Conservation (phyloP, 148 eudicot species). For the Rhododendron williamsianum region DNA sequence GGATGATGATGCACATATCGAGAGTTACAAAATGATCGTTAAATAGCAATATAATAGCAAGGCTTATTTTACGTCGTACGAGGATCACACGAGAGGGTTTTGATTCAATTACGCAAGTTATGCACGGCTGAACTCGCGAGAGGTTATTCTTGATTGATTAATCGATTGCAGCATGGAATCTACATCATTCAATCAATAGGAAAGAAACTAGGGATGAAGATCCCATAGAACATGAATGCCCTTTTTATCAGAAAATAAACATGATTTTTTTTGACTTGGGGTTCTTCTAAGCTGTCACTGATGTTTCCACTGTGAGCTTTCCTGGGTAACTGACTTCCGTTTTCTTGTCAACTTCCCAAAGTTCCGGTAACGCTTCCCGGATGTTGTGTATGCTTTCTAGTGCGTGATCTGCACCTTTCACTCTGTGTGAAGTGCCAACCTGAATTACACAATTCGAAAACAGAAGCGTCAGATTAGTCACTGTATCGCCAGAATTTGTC, state of each 20-base stretch:
- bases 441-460: slow-evolving; percentile 6
- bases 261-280: not conserved
- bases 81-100: not conserved
- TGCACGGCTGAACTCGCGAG: not conserved
- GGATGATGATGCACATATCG: no score
- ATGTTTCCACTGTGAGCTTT: slow-evolving; percentile 59
- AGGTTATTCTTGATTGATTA: slow-evolving; percentile 3
- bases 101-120: not conserved
- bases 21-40: not conserved
- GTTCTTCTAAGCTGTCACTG: slow-evolving; percentile 53
- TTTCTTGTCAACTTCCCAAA: slow-evolving; percentile 57
- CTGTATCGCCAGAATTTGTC: not conserved
- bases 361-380: slow-evolving; percentile 76
- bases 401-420: slow-evolving; percentile 80
- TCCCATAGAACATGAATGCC: not conserved
- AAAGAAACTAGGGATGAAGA: not conserved
- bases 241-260: not conserved
- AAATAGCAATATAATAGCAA: no score
- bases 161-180: slow-evolving; percentile 14
- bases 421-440: slow-evolving; percentile 76
- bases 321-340: slow-evolving; percentile 46
- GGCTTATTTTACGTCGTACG: not conserved
- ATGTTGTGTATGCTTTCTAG: slow-evolving; percentile 84
- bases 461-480: not conserved
- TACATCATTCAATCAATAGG: slow-evolving; percentile 11